phyloP scores from a whole-genome alignment of 2,329 filamentous ascomycete species.

The Lasiodiplodia citricola region DNA sequence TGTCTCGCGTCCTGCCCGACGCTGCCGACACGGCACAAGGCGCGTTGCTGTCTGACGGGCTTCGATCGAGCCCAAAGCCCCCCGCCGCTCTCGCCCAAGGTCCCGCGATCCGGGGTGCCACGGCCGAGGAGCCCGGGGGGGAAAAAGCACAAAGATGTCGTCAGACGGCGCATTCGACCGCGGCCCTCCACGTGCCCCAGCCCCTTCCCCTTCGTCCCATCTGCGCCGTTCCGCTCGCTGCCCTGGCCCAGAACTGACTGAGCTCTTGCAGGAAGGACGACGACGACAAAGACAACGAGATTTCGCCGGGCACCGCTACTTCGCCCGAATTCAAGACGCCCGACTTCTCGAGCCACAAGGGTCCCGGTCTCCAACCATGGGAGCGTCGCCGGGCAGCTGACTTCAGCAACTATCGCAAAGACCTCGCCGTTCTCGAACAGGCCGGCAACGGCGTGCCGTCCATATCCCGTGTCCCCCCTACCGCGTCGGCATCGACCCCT shows the following conservation, averaged over 20 bases:
- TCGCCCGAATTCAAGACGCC: constrained; percentile 44
- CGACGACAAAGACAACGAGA: constrained; percentile 53
- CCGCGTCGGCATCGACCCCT: constrained; percentile 59
- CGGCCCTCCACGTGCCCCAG: constrained; percentile 27
- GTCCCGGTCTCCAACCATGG: constrained; percentile 52
- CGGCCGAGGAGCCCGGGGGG: background rate
- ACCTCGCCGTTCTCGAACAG: constrained; percentile 71
- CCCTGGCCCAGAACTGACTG: constrained; percentile 33
- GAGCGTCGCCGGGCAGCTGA: constrained; percentile 63
- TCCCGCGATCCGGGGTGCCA: background rate
- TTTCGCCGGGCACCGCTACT: constrained; percentile 44
- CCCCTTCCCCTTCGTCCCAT: background rate
- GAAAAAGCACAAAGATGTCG: constrained; percentile 25
- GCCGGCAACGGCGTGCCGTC: constrained; percentile 62
- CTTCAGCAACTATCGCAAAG: constrained; percentile 73
- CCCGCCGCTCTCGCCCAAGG: background rate
- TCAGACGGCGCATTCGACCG: constrained; percentile 25
- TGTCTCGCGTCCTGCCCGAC: constrained; percentile 23
- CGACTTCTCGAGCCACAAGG: constrained; percentile 39
- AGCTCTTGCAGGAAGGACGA: constrained; percentile 35
- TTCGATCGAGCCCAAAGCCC: background rate
- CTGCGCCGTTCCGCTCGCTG: constrained; percentile 6
- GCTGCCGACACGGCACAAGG: constrained; percentile 21
- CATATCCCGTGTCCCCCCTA: constrained; percentile 63
- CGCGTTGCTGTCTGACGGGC: constrained; percentile 14